Conservation (phyloP, 192 early-diverging fungal genomes). For the Borealophlyctis nickersoniae region DNA sequence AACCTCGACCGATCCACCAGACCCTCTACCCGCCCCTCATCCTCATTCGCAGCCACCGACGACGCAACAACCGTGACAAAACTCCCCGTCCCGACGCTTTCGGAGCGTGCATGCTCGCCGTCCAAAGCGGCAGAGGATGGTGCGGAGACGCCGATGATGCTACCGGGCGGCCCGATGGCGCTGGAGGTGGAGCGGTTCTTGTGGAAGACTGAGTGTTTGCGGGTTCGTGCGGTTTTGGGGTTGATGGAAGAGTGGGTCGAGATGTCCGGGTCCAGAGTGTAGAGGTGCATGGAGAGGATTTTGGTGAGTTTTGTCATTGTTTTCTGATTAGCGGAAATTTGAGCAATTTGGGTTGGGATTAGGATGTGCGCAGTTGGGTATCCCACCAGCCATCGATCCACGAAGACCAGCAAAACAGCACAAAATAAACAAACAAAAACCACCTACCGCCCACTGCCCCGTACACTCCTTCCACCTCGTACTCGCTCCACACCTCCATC, state of each 20-base stretch:
- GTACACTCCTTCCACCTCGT: slow-evolving; percentile 57
- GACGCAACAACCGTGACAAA: no score
- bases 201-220: background rate
- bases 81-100: background rate
- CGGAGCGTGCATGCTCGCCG: background rate
- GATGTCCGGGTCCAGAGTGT: slow-evolving; percentile 60
- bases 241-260: background rate
- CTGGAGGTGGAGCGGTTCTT: background rate
- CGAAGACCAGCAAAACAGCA: background rate
- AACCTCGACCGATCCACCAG: background rate
- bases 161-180: background rate
- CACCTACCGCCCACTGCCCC: slow-evolving; percentile 67
- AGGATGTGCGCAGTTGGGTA: no score
- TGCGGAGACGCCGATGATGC: no score
- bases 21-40: background rate
- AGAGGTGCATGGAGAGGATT: slow-evolving; percentile 53
- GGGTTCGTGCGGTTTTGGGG: background rate
- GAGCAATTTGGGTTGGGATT: background rate
- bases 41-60: no score
- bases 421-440: slow-evolving; percentile 3
- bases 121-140: no score
- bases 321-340: slow-evolving; percentile 38
- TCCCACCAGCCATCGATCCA: no score
- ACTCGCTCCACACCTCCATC: slow-evolving; percentile 25
- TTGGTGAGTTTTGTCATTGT: slow-evolving; percentile 61